A percentile compares a stretch with the other conserved stretches of the same genome.
Evolutionary conservation across 805 yeast genomes (phyloP).

Genomic region (Scheffersomyces ergatensis): DNA sequence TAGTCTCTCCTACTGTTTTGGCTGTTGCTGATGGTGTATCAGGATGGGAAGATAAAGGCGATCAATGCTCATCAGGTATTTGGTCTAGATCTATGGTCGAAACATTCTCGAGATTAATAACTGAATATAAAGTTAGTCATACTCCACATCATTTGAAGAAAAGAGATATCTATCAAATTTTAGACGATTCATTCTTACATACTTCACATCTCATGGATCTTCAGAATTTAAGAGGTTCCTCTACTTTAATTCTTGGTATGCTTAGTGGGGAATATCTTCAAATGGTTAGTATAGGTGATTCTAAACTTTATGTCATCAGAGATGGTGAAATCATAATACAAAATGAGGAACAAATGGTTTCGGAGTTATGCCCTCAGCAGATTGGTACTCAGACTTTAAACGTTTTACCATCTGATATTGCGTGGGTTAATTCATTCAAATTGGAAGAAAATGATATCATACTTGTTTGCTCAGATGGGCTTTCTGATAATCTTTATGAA

Average conservation of each 20-base stretch:
- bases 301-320: constrained; percentile 46
- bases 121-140: constrained; percentile 41
- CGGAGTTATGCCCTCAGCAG: constrained; percentile 50
- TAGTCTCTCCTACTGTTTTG: constrained; percentile 48
- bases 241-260: constrained; percentile 48
- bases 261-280: constrained; percentile 45
- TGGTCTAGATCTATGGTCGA: constrained; percentile 55
- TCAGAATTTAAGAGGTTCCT: constrained; percentile 46
- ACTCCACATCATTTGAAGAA: constrained; percentile 36
- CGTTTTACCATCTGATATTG: constrained; percentile 45
- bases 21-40: constrained; percentile 60
- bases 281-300: constrained; percentile 53
- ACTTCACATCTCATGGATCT: constrained; percentile 50
- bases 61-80: constrained; percentile 45
- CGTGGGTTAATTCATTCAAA: constrained; percentile 42
- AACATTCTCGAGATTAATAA: constrained; percentile 44
- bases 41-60: constrained; percentile 48
- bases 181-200: constrained; percentile 48
- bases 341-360: constrained; percentile 46
- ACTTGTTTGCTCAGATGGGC: constrained; percentile 52
- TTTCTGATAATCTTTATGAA: constrained; percentile 50
- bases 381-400: constrained; percentile 49
- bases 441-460: constrained; percentile 42
- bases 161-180: constrained; percentile 38
- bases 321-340: constrained; percentile 40